These are phyloP conservation scores for Picochlorum sp. DNA, from an alignment of 139 green algal species.

Conservation along the genomic window DNA sequence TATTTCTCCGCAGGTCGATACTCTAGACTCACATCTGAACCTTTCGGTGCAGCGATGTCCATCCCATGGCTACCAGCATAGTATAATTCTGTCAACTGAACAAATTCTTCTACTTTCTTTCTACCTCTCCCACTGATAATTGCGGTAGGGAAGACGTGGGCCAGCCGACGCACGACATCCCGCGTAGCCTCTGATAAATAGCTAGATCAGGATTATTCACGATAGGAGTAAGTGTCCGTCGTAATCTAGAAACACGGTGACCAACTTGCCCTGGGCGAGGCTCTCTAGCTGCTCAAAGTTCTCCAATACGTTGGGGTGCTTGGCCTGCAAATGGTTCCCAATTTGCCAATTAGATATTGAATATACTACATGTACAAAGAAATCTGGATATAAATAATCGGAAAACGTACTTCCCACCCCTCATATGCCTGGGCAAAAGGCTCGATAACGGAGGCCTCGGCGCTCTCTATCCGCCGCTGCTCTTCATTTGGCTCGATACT, in stretches of 20 bases:
- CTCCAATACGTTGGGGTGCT: conserved; percentile 54
- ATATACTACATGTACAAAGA: too few relatives aligned
- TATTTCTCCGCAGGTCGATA: conserved; percentile 81
- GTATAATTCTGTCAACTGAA: conserved; percentile 85
- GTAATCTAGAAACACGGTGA: conserved; percentile 95
- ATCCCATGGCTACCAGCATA: conserved; percentile 96
- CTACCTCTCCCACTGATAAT: conserved; percentile 88
- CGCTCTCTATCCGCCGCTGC: too few relatives aligned
- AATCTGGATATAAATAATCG: too few relatives aligned
- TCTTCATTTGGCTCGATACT: too few relatives aligned
- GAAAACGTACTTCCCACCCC: too few relatives aligned
- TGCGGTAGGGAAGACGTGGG: conserved; percentile 79
- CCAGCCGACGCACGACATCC: conserved; percentile 58
- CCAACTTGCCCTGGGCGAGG: conserved; percentile 51
- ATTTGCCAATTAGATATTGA: too few relatives aligned
- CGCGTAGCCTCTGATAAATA: conserved; percentile 80
- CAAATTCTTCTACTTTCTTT: conserved; percentile 88
- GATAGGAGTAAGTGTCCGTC: conserved; percentile 96
- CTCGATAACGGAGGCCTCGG: too few relatives aligned
- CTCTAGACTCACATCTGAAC: not conserved
- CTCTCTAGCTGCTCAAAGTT: conserved; percentile 46
- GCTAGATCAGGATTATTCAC: conserved; percentile 89
- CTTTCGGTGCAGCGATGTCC: conserved; percentile 80
- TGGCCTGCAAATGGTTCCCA: conserved; percentile 28
- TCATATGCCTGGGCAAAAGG: too few relatives aligned